Base-by-base conservation (phyloP, 163 green algal genomes). In the Scenedesmus sp. region DNA sequence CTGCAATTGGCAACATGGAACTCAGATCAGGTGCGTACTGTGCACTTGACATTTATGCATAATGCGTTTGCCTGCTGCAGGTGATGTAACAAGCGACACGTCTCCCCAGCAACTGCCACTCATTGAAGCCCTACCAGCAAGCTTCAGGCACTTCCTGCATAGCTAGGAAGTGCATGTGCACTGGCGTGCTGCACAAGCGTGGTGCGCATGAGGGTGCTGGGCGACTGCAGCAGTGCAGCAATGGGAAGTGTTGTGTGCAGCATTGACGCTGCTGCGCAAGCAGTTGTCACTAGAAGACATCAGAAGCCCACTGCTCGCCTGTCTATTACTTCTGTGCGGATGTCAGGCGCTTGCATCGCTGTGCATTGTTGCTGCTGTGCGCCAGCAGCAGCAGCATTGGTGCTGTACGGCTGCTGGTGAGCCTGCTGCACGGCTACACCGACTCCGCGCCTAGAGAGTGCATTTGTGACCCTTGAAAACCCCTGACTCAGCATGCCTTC, bases 241-340 rank as follows among this genome's bases (percentile, higher is more conserved):
- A 55, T 52, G 7, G 6, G n/a, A 23, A 82, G n/a, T 15, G 9
- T 9, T 46, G 70, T n/a, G 70, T 56, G 4, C n/a, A 15, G 26
- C 74, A 56, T n/a, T 18, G 3, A 5, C 55, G 26, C 8, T 56
- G 26, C 8, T 2, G 1, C 5, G 56, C 7, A 57, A 16, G 20
- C 82, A 73, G 12, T 20, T 76, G 83, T 67, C 77, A 56, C 23
- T 23, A 52, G 1, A 16, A 5, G 5, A 79, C 4, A 52, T 2
- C 5, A 52, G 3, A 52, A 52, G 23, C 23, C 13, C 20, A 13
- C 10, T 52, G 23, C 70, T 79, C 23, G 7, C 70, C 70, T 79
- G 23, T 79, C 70, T 79, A 79, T 8, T 16, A 52, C 62, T 15
- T 88, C 83, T 77, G 83, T 88, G 34, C 83, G 83, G 10, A 88